These are phyloP conservation scores for Tuber brumale DNA, from an alignment of 495 filamentous ascomycete species.

Conservation along the genomic window DNA sequence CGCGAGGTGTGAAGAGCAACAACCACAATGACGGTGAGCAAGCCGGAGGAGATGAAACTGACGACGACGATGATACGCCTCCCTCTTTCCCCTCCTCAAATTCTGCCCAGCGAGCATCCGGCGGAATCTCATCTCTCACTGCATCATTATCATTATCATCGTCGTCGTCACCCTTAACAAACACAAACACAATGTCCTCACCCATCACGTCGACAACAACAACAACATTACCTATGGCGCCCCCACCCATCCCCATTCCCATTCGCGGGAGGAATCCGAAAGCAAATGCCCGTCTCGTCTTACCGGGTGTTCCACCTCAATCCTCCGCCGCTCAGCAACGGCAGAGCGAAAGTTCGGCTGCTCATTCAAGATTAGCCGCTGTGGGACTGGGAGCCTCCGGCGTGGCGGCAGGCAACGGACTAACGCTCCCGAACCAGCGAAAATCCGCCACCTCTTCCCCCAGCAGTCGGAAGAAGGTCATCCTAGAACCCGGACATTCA, in stretches of 20 bases:
- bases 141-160: not conserved
- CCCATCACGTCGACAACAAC: conserved; percentile 1
- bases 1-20: conserved; percentile 13
- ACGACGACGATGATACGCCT: conserved; percentile 36
- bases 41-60: not conserved
- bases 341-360: conserved; percentile 28
- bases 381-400: conserved; percentile 36
- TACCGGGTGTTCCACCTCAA: conserved; percentile 12
- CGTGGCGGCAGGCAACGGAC: conserved; percentile 35
- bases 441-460: conserved; percentile 9
- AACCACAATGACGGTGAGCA: not conserved
- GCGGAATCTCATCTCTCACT: conserved; percentile 27
- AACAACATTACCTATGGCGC: conserved; percentile 25
- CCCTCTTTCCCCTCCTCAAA: conserved; percentile 45
- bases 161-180: not conserved
- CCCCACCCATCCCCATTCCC: conserved; percentile 28
- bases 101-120: conserved; percentile 45
- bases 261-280: conserved; percentile 36
- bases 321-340: conserved; percentile 21
- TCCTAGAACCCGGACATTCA: conserved; percentile 77
- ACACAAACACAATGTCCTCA: not conserved
- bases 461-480: conserved; percentile 51
- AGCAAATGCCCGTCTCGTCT: conserved; percentile 24
- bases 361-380: conserved; percentile 22
- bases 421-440: conserved; percentile 27